Conservation (phyloP, 805 yeast genomes). For the Barnettozyma botsteinii region DNA sequence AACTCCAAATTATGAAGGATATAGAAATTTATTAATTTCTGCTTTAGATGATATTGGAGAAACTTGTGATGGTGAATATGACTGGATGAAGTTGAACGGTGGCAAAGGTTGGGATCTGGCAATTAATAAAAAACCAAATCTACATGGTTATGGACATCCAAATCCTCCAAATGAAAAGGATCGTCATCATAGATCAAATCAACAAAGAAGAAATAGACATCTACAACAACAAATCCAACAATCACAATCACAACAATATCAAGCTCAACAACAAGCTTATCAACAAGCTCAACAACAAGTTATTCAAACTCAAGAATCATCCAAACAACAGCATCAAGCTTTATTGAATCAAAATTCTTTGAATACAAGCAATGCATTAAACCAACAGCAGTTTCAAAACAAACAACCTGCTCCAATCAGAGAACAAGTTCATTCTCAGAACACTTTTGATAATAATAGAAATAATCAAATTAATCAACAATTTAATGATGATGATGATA, state of each 20-base stretch:
- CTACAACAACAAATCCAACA: conserved; percentile 24
- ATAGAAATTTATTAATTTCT: conserved; percentile 54
- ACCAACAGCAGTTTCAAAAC: conserved; percentile 26
- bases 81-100: conserved; percentile 75
- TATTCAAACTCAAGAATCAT: conserved; percentile 15
- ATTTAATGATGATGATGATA: conserved; percentile 11
- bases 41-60: conserved; percentile 54
- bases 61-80: conserved; percentile 62
- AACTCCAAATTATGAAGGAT: conserved; percentile 70
- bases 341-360: conserved; percentile 1
- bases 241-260: conserved; percentile 17
- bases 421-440: conserved; percentile 22
- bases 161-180: conserved; percentile 38
- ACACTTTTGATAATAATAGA: conserved; percentile 18
- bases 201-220: conserved; percentile 26
- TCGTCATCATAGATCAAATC: conserved; percentile 23
- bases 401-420: conserved; percentile 28
- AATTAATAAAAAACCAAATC: conserved; percentile 70
- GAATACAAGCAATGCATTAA: conserved; percentile 20
- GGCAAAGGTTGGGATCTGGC: conserved; percentile 80
- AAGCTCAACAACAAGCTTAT: conserved; percentile 16
- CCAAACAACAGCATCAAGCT: conserved; percentile 6
- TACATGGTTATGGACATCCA: conserved; percentile 79
- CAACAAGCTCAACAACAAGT: conserved; percentile 16
- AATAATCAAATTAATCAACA: conserved; percentile 15